Conservation (phyloP, 2,329 filamentous ascomycete species). For the Venturia aucupariae region DNA sequence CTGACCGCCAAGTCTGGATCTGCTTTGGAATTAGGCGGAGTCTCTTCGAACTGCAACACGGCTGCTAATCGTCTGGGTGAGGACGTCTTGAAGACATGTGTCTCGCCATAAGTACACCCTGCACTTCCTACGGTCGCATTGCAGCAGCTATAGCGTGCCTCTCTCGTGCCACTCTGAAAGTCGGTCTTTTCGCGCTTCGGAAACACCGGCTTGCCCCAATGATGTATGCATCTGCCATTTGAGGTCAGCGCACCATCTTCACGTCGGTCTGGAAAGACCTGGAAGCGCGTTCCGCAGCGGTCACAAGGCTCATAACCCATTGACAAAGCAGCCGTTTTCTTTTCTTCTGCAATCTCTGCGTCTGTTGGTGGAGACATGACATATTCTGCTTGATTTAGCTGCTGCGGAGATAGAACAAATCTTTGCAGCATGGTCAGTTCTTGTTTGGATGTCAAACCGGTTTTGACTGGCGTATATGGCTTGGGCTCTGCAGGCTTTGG, state of each 20-base stretch:
- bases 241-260: slow-evolving; percentile 67
- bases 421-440: slow-evolving; percentile 57
- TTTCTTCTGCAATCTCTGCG: slow-evolving; percentile 57
- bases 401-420: slow-evolving; percentile 54
- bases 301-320: slow-evolving; percentile 83
- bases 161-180: slow-evolving; percentile 34
- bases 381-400: slow-evolving; percentile 64
- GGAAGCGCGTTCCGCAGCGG: slow-evolving; percentile 75
- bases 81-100: slow-evolving; percentile 81
- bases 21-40: slow-evolving; percentile 53
- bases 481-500: slow-evolving; percentile 28
- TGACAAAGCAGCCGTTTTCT: slow-evolving; percentile 54
- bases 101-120: slow-evolving; percentile 62
- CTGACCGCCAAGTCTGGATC: slow-evolving; percentile 52
- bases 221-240: slow-evolving; percentile 70
- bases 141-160: slow-evolving; percentile 67
- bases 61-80: slow-evolving; percentile 67
- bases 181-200: slow-evolving; percentile 48
- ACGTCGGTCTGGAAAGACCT: slow-evolving; percentile 81
- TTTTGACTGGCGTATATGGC: slow-evolving; percentile 49
- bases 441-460: slow-evolving; percentile 54
- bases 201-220: slow-evolving; percentile 63
- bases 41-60: slow-evolving; percentile 69
- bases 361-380: slow-evolving; percentile 58
- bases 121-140: slow-evolving; percentile 63